Percentiles rank a stretch among this genome's conserved stretches.
Conservation (phyloP, 179 eudicot genomes). For the Beta corolliflora region DNA sequence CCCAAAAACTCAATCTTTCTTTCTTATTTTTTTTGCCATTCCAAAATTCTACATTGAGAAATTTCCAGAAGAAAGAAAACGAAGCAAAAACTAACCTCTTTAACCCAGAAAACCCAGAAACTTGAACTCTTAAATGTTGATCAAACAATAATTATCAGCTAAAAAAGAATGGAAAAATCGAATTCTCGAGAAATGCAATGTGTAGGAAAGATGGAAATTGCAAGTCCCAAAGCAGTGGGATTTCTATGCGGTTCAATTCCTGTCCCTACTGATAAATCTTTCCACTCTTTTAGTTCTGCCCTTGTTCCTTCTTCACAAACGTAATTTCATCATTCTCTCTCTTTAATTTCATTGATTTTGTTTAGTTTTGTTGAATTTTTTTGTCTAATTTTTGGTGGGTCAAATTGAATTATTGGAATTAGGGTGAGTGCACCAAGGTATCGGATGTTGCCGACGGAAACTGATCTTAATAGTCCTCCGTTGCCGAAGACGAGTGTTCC, state of each 20-base stretch:
- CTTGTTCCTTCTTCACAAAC: slow-evolving; percentile 66
- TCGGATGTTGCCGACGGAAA: slow-evolving; percentile 82
- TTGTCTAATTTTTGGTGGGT: background rate
- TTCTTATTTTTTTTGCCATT: too few relatives aligned
- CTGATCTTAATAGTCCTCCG: slow-evolving; percentile 81
- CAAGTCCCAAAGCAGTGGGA: slow-evolving; percentile 66
- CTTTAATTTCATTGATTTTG: background rate
- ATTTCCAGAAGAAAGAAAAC: background rate
- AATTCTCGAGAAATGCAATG: slow-evolving; percentile 53
- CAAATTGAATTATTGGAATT: background rate
- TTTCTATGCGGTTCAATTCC: slow-evolving; percentile 90
- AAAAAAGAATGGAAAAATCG: slow-evolving; percentile 46
- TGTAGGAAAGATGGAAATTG: slow-evolving; percentile 73
- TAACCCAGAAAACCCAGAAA: slow-evolving; percentile 2
- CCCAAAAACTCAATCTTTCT: background rate
- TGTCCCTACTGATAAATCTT: slow-evolving; percentile 71
- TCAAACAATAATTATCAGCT: background rate
- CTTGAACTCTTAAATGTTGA: background rate
- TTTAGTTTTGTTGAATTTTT: background rate
- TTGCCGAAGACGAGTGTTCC: slow-evolving; percentile 51
- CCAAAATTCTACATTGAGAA: background rate
- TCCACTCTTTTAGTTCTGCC: slow-evolving; percentile 54
- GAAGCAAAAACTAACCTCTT: background rate
- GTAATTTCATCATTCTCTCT: slow-evolving; percentile 29
- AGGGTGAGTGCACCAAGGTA: slow-evolving; percentile 88